Evolutionary conservation across 106 monocot species (phyloP), one percentile per base, ranked within the genome.

Genomic region (Phalaenopsis aphrodite): DNA sequence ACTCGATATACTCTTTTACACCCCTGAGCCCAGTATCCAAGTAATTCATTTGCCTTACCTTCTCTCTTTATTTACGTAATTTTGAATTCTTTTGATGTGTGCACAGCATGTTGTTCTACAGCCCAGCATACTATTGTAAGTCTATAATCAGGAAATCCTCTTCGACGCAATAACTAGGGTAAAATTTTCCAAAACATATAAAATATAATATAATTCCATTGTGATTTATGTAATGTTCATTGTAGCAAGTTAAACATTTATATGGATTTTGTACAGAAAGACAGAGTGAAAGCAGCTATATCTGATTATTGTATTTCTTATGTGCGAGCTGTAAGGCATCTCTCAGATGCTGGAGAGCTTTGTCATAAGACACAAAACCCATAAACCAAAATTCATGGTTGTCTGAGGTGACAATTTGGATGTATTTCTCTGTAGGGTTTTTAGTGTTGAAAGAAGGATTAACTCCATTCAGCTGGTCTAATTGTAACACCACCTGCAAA

Each of bases 381-480:
- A 97, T 90, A 83, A 94, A 97, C 96, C 94, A 97, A 85, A 94
- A 94, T 39, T 94, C 92, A 73, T 92, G 88, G 78, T 83, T 81
- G 71, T 89, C 94, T 37, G 81, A 17, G 0, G 96, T 94, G 3
- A 83, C 23, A 41, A 90, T 79, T 85, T 97, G 96, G 24, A 97
- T 97, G 81, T 94, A 94, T 71, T 82, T 97, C 55, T 94, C 96
- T 55, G 87, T 21, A 15, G 88, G 86, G 37, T 96, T 96, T 74
- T 24, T 76, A 38, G 21, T 77, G 67, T 80, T 94, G 55, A 81
- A 75, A 11, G 88, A 92, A 48, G 94, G 87, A 78, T 80, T 90
- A 12, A 92, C 89, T n/a, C 78, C 83, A 46, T 48, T 87, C 58
- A 97, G 57, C 74, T 87, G 88, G 57, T 89, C 78, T 17, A 94